A percentile compares a stretch with the other conserved stretches of the same genome.
Evolutionary conservation across 1,284 basidiomycete species (phyloP).

Genomic region (Cryptococcus jaspeensis): DNA sequence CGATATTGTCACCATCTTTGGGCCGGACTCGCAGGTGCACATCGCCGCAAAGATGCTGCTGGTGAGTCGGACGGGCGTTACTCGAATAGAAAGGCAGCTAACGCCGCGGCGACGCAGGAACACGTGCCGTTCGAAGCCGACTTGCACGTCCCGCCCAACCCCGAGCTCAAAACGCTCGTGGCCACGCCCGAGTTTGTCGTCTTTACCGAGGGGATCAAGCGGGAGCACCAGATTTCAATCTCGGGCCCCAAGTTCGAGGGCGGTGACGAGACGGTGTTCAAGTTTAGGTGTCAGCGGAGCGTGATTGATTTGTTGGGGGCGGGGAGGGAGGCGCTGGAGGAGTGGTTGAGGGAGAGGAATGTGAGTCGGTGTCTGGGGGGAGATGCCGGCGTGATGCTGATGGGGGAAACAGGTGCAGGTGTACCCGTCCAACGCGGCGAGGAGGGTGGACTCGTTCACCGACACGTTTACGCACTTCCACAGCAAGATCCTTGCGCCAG

Average conservation of each 20-base stretch:
- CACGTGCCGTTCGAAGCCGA: constrained; percentile 98
- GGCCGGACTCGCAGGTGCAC: constrained; percentile 94
- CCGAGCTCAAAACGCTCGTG: constrained; percentile 72
- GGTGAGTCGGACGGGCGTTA: constrained; percentile 15
- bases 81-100: background rate
- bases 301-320: constrained; percentile 89
- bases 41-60: constrained; percentile 95
- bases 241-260: constrained; percentile 56
- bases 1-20: constrained; percentile 77
- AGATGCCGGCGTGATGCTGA: background rate
- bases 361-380: constrained; percentile 64
- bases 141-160: constrained; percentile 80
- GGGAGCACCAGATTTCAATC: constrained; percentile 88
- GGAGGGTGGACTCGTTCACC: constrained; percentile 81
- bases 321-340: constrained; percentile 87
- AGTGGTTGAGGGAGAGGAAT: constrained; percentile 81
- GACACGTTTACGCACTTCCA: constrained; percentile 97
- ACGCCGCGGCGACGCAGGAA: constrained; percentile 59
- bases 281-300: constrained; percentile 90
- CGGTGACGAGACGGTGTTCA: constrained; percentile 80
- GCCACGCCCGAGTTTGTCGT: constrained; percentile 74
- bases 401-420: constrained; percentile 43
- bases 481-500: constrained; percentile 82
- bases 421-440: constrained; percentile 47
- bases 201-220: constrained; percentile 82